Evolutionary conservation across 768 basidiomycete species (phyloP).

Genomic region (Ephemerocybe angulata): DNA sequence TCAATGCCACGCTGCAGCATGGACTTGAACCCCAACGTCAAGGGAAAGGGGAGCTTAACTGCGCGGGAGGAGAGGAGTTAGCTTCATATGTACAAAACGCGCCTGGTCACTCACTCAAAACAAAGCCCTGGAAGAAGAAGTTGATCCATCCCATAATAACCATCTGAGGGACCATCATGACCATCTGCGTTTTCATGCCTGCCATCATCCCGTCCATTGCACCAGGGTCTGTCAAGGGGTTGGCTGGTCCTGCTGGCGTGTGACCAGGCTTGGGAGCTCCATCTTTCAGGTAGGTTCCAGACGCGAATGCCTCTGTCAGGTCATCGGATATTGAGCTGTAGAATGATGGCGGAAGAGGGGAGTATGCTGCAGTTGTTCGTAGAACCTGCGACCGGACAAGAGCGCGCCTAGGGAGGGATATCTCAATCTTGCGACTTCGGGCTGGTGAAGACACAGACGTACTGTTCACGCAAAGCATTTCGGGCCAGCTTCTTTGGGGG

Average conservation of each 20-base stretch:
- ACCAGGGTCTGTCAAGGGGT: constrained; percentile 84
- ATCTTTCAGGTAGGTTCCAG: constrained; percentile 85
- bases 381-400: constrained; percentile 81
- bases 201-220: constrained; percentile 99
- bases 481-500: constrained; percentile 76
- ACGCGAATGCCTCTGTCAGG: constrained; percentile 65
- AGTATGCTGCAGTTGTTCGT: constrained; percentile 73
- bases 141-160: constrained; percentile 99
- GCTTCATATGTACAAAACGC: background rate
- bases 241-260: constrained; percentile 56
- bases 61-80: background rate
- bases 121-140: constrained; percentile 98
- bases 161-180: constrained; percentile 99
- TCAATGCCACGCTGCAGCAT: constrained; percentile 97
- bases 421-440: constrained; percentile 3
- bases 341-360: constrained; percentile 71
- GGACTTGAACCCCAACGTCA: constrained; percentile 95
- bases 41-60: constrained; percentile 96
- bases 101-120: constrained; percentile 71
- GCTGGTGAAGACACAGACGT: constrained; percentile 26
- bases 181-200: constrained; percentile 98
- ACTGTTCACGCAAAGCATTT: constrained; percentile 91
- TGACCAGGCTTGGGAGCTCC: constrained; percentile 64
- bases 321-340: constrained; percentile 74
- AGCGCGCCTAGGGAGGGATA: constrained; percentile 51